Conservation (phyloP, 2,329 filamentous ascomycete genomes). For the Orbilia javanica region DNA sequence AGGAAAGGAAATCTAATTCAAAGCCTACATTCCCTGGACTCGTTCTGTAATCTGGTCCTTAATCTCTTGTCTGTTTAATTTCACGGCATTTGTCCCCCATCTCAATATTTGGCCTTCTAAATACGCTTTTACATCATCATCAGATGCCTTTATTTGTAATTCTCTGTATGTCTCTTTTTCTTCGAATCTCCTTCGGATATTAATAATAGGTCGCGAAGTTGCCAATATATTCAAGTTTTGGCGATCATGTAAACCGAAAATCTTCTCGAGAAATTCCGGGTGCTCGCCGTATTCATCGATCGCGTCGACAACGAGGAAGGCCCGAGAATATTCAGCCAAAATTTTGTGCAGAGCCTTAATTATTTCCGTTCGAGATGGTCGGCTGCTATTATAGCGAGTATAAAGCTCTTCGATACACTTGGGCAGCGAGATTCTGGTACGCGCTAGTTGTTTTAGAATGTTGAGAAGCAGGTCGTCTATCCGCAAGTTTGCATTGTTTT, state of each 20-base stretch:
- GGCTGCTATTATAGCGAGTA: slow-evolving; percentile 38
- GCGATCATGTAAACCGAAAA: neutral
- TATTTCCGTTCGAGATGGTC: neutral
- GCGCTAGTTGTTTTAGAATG: slow-evolving; percentile 5
- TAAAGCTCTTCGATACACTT: slow-evolving; percentile 1
- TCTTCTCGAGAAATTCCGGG: neutral
- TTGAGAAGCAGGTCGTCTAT: neutral
- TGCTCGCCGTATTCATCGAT: slow-evolving; percentile 8
- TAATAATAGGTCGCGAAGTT: slow-evolving; percentile 60
- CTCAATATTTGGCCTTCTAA: slow-evolving; percentile 8
- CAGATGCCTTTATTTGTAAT: neutral
- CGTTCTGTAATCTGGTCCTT: neutral
- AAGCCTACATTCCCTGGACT: slow-evolving; percentile 9
- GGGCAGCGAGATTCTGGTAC: neutral
- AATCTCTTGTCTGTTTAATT: neutral
- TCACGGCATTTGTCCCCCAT: neutral
- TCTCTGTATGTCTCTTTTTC: neutral
- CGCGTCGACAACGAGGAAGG: slow-evolving; percentile 22
- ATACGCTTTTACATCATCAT: neutral
- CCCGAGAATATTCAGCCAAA: neutral
- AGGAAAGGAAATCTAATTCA: neutral
- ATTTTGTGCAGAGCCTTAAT: neutral
- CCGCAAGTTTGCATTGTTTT: neutral
- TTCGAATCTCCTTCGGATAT: slow-evolving; percentile 58
- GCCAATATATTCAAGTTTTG: slow-evolving; percentile 16